Base-by-base conservation (phyloP, 1,284 basidiomycete species). In the Apiotrichum gamsii region DNA sequence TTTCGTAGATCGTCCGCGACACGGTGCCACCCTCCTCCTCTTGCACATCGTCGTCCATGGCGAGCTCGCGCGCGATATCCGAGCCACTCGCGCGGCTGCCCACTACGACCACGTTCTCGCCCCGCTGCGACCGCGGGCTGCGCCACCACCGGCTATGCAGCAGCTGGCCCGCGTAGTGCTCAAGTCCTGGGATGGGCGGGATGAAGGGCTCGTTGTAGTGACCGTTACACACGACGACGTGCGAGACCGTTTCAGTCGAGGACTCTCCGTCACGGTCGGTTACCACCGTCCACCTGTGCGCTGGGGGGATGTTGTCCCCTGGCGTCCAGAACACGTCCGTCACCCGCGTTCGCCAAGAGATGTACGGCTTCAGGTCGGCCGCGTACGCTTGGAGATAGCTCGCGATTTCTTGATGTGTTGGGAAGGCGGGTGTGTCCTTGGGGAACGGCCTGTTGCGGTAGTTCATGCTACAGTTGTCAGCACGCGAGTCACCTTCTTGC, bases 21-120 rank as follows among this genome's bases (percentile, higher is more conserved):
- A n/a, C n/a, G n/a, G n/a, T n/a, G n/a, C n/a, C n/a, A n/a, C n/a
- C n/a, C n/a, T n/a, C n/a, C n/a, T n/a, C n/a, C n/a, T n/a, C n/a
- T n/a, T n/a, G n/a, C n/a, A n/a, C 51, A 4, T 51, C 42, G 21
- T 74, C 69, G 18, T 66, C 58, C 8, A 49, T 35, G 6, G 70
- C 73, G 8, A 79, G 57, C 45, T 77, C 75, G n/a, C 77, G 65
- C 0, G 74, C 70, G 21, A 78, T 72, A 51, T 79, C 78, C 15
- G 74, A 74, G 0, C 77, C 78, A 0, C 74, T 76, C 4, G 73
- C 72, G n/a, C 68, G 71, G 24, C 74, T 76, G 6, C 78, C 78
- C 8, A 79, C 72, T 0, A 79, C 74, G 19, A 79, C 62, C 6
- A 78, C 71, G 1, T 60, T 72, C 58, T 73, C 54, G 15, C 57